A percentile compares a stretch with the other conserved stretches of the same genome.
phyloP scores from a whole-genome alignment of 495 filamentous ascomycete species.

The Aspergillus steynii region DNA sequence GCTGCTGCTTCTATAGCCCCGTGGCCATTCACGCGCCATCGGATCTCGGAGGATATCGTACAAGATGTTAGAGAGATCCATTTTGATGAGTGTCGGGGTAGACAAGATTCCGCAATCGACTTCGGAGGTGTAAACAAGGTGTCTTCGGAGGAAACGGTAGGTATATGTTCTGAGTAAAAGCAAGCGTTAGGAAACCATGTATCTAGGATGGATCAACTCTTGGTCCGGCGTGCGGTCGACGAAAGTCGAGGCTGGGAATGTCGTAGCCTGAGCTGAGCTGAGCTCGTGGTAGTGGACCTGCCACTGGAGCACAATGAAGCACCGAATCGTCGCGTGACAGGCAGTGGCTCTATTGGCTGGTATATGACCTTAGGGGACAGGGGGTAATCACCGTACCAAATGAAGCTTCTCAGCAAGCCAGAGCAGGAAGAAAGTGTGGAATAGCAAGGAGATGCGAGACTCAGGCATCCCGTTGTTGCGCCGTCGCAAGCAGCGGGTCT shows the following conservation, averaged over 20 bases:
- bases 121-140: background rate
- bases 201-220: background rate
- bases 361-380: constrained; percentile 3
- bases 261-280: constrained; percentile 8
- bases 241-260: constrained; percentile 6
- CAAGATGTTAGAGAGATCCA: constrained; percentile 63
- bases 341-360: background rate
- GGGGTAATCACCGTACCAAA: background rate
- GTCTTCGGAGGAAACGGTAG: background rate
- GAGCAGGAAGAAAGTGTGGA: constrained; percentile 22
- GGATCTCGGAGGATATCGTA: constrained; percentile 32
- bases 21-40: background rate
- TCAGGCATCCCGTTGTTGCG: constrained; percentile 19
- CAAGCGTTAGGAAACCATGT: background rate
- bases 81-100: constrained; percentile 24
- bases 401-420: constrained; percentile 5
- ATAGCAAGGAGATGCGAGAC: constrained; percentile 22
- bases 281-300: background rate
- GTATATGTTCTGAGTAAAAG: background rate
- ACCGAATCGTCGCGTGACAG: constrained; percentile 7
- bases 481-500: constrained; percentile 45
- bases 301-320: background rate
- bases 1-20: constrained; percentile 9
- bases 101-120: background rate
- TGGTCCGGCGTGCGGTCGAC: background rate